phyloP scores from a whole-genome alignment of 768 basidiomycete genomes.

The Tricholoma sp. region DNA sequence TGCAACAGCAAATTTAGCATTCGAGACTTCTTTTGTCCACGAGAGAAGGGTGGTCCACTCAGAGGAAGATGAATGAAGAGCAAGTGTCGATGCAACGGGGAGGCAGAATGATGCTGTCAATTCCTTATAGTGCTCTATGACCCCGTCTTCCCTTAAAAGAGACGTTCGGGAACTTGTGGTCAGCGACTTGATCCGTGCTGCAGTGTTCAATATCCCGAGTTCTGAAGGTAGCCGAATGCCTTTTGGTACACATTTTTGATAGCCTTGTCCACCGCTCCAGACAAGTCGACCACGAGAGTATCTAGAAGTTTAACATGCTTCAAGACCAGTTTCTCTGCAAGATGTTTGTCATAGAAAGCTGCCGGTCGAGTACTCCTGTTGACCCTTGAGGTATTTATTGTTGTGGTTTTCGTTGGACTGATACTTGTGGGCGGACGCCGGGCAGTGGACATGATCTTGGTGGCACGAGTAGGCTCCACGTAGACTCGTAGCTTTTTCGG shows the following conservation, averaged over 20 bases:
- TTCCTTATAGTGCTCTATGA: background rate
- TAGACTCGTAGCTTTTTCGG: too few species aligned
- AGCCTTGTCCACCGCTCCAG: background rate
- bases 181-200: background rate
- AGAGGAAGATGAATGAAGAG: background rate
- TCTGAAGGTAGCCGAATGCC: background rate
- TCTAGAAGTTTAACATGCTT: background rate
- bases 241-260: background rate
- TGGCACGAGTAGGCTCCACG: too few species aligned
- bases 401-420: too few species aligned
- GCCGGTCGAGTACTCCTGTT: too few species aligned
- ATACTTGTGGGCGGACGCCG: too few species aligned
- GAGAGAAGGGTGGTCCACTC: background rate
- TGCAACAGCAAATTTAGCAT: background rate
- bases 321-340: too few species aligned
- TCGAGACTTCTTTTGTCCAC: background rate
- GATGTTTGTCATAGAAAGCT: too few species aligned
- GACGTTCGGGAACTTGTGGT: background rate
- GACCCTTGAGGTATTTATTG: too few species aligned
- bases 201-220: background rate
- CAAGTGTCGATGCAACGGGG: too few species aligned
- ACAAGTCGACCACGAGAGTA: background rate
- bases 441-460: too few species aligned
- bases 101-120: background rate
- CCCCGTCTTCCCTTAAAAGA: background rate